Conservation (phyloP, 164 flowering plant species). For the Cinnamomum micranthum region DNA sequence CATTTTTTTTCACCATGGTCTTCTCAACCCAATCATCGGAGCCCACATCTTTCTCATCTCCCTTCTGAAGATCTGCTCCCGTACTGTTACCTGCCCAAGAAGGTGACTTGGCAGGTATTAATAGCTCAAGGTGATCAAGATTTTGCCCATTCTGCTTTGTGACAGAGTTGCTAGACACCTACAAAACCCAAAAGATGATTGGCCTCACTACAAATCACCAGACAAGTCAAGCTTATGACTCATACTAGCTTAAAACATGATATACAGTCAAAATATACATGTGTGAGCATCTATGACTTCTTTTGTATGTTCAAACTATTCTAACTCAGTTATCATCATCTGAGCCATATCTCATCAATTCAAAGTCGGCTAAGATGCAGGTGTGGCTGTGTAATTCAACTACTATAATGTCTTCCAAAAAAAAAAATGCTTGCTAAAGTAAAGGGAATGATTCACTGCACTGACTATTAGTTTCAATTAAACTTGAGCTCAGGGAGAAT, state of each 20-base stretch:
- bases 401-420: no score
- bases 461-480: no score
- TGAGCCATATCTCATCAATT: neutral
- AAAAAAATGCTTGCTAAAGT: no score
- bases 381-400: no score
- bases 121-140: constrained; percentile 63
- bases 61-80: constrained; percentile 28
- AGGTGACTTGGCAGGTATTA: constrained; percentile 36
- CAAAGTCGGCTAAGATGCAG: no score
- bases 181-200: neutral
- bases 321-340: neutral
- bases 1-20: constrained; percentile 84
- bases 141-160: constrained; percentile 49
- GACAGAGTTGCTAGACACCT: constrained; percentile 41
- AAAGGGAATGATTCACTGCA: no score
- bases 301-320: neutral
- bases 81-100: constrained; percentile 48
- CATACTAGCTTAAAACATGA: neutral
- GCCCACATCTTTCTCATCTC: constrained; percentile 53
- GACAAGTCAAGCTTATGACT: neutral
- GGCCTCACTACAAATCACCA: neutral
- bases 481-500: no score
- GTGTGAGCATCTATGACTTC: neutral
- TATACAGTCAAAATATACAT: no score
- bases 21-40: constrained; percentile 92